Conservation (phyloP, 768 basidiomycete species). For the Hydnomerulius pinastri region DNA sequence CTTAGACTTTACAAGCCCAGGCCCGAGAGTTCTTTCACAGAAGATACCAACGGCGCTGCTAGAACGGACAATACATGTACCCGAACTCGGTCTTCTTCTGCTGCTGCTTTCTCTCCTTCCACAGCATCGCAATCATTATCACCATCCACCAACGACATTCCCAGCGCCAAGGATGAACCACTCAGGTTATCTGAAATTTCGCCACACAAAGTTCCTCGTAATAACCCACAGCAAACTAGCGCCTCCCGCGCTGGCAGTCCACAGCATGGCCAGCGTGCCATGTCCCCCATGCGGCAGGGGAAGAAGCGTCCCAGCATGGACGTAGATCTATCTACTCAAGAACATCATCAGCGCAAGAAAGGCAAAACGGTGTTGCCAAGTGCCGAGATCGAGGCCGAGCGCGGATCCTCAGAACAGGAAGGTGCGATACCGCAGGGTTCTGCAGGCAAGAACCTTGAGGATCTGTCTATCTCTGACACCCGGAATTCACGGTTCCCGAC, state of each 20-base stretch:
- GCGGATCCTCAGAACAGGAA: slow-evolving; percentile 20
- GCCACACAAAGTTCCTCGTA: slow-evolving; percentile 33
- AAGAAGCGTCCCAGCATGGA: slow-evolving; percentile 49
- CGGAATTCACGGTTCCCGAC: slow-evolving; percentile 7
- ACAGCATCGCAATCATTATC: neutral
- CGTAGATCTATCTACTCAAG: slow-evolving; percentile 18
- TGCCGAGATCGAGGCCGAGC: neutral
- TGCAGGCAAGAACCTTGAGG: slow-evolving; percentile 8
- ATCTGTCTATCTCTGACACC: neutral
- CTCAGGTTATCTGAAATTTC: slow-evolving; percentile 57
- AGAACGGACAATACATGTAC: slow-evolving; percentile 4
- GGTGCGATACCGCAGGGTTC: slow-evolving; percentile 7
- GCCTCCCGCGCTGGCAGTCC: slow-evolving; percentile 10
- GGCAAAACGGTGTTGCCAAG: slow-evolving; percentile 25
- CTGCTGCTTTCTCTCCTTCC: neutral
- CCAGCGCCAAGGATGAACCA: slow-evolving; percentile 12
- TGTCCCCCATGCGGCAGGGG: slow-evolving; percentile 44
- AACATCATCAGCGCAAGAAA: slow-evolving; percentile 31
- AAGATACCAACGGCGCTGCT: slow-evolving; percentile 11
- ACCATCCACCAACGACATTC: neutral
- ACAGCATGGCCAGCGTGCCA: slow-evolving; percentile 24
- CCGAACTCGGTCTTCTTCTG: slow-evolving; percentile 10
- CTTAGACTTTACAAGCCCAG: slow-evolving; percentile 32
- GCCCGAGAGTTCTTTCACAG: slow-evolving; percentile 15
- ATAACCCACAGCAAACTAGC: slow-evolving; percentile 2